Conservation (phyloP, 2,329 filamentous ascomycete genomes). For the Dactylella cylindrospora region DNA sequence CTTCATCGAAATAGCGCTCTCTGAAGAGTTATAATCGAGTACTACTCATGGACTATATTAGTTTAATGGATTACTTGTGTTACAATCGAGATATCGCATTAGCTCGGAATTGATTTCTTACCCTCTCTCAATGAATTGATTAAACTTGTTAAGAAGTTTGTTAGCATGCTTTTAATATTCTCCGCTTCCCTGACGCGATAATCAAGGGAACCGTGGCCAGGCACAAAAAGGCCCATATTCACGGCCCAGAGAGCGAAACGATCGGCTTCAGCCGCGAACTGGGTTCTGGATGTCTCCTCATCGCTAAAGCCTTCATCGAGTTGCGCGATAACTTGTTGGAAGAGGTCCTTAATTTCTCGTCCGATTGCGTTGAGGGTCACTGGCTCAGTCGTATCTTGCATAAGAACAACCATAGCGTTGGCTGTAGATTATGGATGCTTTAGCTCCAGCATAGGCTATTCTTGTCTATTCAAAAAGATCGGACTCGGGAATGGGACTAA, state of each 20-base stretch:
- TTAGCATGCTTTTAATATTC: slow-evolving; percentile 16
- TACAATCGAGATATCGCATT: too few relatives aligned
- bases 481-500: too few relatives aligned
- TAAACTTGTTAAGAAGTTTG: slow-evolving; percentile 6
- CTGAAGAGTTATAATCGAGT: slow-evolving; percentile 3
- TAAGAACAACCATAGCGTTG: too few relatives aligned
- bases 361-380: slow-evolving; percentile 4
- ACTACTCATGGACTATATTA: slow-evolving; percentile 1
- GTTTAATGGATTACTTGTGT: not conserved
- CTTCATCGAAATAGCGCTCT: not conserved
- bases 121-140: slow-evolving; percentile 24
- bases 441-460: too few relatives aligned
- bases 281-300: not conserved
- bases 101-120: not conserved
- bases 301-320: slow-evolving; percentile 2
- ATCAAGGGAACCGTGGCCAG: slow-evolving; percentile 38
- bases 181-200: slow-evolving; percentile 32
- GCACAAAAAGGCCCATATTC: slow-evolving; percentile 34
- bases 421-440: too few relatives aligned
- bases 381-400: too few relatives aligned
- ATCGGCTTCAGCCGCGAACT: slow-evolving; percentile 26
- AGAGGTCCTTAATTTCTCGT: slow-evolving; percentile 7
- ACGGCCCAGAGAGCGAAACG: slow-evolving; percentile 31
- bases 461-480: too few relatives aligned
- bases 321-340: not conserved